These are phyloP conservation scores for Vigna angularis DNA, from an alignment of 306 rosid genomes.

Conservation along the genomic window DNA sequence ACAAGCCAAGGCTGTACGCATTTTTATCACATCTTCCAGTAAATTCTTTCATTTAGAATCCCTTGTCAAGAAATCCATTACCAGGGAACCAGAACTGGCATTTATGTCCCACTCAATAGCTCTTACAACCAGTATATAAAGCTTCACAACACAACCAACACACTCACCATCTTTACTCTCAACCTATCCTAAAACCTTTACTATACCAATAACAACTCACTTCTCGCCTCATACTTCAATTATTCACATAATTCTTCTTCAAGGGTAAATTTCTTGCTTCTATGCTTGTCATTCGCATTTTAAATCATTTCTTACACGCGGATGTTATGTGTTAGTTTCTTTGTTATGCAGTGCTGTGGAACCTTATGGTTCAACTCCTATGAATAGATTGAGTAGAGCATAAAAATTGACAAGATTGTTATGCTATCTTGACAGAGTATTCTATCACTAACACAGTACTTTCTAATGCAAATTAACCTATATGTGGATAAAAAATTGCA, in stretches of 20 bases:
- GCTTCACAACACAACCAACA: constrained; percentile 51
- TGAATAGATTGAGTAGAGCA: constrained; percentile 2
- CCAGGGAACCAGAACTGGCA: constrained; percentile 56
- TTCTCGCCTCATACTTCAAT: constrained; percentile 28
- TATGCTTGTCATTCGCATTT: constrained; percentile 30
- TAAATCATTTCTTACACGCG: constrained; percentile 11
- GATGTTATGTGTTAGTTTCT: constrained; percentile 26
- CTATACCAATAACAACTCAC: constrained; percentile 40
- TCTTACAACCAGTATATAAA: constrained; percentile 66
- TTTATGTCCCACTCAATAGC: constrained; percentile 52
- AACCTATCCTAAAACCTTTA: constrained; percentile 35
- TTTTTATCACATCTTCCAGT: constrained; percentile 39
- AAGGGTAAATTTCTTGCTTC: constrained; percentile 55
- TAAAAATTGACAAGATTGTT: constrained; percentile 35
- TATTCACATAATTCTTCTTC: constrained; percentile 38
- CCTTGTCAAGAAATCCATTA: constrained; percentile 45
- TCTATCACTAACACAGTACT: constrained; percentile 21
- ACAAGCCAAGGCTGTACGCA: constrained; percentile 12
- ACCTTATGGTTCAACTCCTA: constrained; percentile 30
- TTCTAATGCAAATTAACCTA: constrained; percentile 31
- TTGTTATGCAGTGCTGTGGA: constrained; percentile 30
- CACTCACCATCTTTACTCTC: constrained; percentile 56
- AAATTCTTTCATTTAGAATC: constrained; percentile 53
- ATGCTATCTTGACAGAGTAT: constrained; percentile 27
- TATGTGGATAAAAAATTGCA: constrained; percentile 27